Percentiles rank a stretch among this genome's conserved stretches.
phyloP scores from a whole-genome alignment of 352 stramenopile species.

The Phytophthora pluvialis region DNA sequence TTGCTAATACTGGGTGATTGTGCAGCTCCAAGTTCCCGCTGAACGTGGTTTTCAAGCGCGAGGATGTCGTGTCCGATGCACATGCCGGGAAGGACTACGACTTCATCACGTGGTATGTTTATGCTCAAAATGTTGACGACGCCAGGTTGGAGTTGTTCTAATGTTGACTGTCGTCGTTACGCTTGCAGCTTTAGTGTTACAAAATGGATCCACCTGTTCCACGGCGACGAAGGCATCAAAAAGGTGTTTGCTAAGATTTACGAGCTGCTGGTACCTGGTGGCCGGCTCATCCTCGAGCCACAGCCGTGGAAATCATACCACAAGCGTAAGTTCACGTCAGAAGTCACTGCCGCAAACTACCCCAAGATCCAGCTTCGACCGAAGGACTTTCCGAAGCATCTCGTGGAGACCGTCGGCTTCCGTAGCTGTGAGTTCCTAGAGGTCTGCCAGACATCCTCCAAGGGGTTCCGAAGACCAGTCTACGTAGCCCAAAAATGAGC shows the following conservation, averaged over 20 bases:
- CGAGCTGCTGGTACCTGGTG: slow-evolving; percentile 65
- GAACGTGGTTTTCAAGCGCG: slow-evolving; percentile 86
- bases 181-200: slow-evolving; percentile 82
- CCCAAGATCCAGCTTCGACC: slow-evolving; percentile 71
- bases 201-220: slow-evolving; percentile 93
- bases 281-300: slow-evolving; percentile 82
- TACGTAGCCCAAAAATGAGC: slow-evolving; percentile 77
- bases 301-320: slow-evolving; percentile 91
- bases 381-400: slow-evolving; percentile 73
- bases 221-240: slow-evolving; percentile 86
- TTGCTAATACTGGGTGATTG: slow-evolving; percentile 9
- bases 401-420: slow-evolving; percentile 69
- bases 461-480: slow-evolving; percentile 76
- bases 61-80: slow-evolving; percentile 64
- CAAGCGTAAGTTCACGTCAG: slow-evolving; percentile 88
- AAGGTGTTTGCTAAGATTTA: slow-evolving; percentile 75
- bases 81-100: slow-evolving; percentile 76
- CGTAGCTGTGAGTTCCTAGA: slow-evolving; percentile 72
- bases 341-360: slow-evolving; percentile 74
- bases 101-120: slow-evolving; percentile 77
- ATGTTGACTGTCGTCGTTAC: background rate
- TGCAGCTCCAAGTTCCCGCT: slow-evolving; percentile 66
- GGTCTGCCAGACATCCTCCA: slow-evolving; percentile 77
- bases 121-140: background rate
- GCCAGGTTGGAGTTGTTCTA: background rate